Conservation (phyloP, 2,329 filamentous ascomycete species). For the Penicillium sp. region DNA sequence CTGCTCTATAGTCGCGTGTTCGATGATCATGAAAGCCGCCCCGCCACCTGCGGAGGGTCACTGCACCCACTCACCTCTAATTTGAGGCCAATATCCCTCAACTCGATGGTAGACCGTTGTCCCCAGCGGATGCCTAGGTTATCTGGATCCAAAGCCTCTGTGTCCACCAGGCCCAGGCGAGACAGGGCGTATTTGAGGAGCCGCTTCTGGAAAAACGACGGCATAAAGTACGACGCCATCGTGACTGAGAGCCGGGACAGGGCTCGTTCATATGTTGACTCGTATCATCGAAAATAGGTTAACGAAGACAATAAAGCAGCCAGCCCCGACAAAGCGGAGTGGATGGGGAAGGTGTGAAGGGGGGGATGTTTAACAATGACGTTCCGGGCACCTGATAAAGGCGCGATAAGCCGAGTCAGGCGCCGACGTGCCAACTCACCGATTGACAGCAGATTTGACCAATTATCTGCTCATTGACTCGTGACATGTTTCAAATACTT, state of each 20-base stretch:
- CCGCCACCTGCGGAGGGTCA: slow-evolving; percentile 3
- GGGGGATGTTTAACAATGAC: slow-evolving; percentile 26
- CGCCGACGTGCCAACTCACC: slow-evolving; percentile 9
- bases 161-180: slow-evolving; percentile 81
- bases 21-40: slow-evolving; percentile 1
- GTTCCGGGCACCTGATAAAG: slow-evolving; percentile 25
- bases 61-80: slow-evolving; percentile 59
- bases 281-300: slow-evolving; percentile 29
- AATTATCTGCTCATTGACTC: background rate
- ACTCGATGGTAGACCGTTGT: slow-evolving; percentile 76
- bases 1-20: background rate
- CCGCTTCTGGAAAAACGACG: slow-evolving; percentile 79
- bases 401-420: slow-evolving; percentile 26
- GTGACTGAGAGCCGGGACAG: slow-evolving; percentile 29
- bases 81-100: slow-evolving; percentile 80
- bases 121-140: slow-evolving; percentile 82
- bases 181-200: slow-evolving; percentile 83
- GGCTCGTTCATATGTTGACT: slow-evolving; percentile 25
- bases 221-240: slow-evolving; percentile 74
- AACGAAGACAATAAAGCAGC: slow-evolving; percentile 4
- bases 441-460: background rate
- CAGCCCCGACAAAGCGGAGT: slow-evolving; percentile 5
- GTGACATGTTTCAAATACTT: background rate
- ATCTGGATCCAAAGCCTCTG: slow-evolving; percentile 79
- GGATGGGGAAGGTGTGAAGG: slow-evolving; percentile 5